A percentile compares a stretch with the other conserved stretches of the same genome.
phyloP scores from a whole-genome alignment of 2,329 filamentous ascomycete genomes.

The Calonectria leucothoes region DNA sequence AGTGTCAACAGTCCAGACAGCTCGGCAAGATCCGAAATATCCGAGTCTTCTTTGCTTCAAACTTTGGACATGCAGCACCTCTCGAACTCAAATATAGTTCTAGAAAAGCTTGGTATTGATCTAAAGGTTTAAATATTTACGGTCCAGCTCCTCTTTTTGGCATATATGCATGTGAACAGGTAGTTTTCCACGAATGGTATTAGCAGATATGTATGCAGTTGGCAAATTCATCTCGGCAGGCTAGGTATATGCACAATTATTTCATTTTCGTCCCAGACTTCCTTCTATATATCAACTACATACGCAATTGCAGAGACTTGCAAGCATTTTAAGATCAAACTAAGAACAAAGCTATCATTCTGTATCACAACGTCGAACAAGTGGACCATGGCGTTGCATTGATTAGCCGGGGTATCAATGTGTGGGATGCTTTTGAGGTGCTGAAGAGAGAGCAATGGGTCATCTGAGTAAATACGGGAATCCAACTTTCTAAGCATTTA shows the following conservation, averaged over 20 bases:
- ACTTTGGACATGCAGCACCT: not conserved
- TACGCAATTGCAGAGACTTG: no score
- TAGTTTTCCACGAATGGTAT: not conserved
- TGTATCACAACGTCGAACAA: not conserved
- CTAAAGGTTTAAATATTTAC: not conserved
- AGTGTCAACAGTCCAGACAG: not conserved
- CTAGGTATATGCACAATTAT: not conserved
- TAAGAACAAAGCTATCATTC: not conserved
- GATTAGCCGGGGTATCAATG: no score
- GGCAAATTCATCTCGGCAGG: not conserved
- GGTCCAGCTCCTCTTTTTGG: not conserved
- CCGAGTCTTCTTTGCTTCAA: not conserved
- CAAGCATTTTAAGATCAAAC: not conserved
- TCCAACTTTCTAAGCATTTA: no score
- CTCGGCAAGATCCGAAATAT: slow-evolving; percentile 1
- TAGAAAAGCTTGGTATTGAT: not conserved
- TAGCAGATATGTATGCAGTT: not conserved
- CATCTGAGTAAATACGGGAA: no score
- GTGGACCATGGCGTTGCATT: no score
- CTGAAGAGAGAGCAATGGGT: no score
- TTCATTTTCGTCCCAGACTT: not conserved
- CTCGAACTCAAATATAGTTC: not conserved
- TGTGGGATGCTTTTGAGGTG: no score
- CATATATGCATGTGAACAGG: no score
- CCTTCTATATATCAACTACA: not conserved